A percentile compares a stretch with the other conserved stretches of the same genome.
phyloP scores from a whole-genome alignment of 2,329 filamentous ascomycete species.

The Fusarium drepaniforme region DNA sequence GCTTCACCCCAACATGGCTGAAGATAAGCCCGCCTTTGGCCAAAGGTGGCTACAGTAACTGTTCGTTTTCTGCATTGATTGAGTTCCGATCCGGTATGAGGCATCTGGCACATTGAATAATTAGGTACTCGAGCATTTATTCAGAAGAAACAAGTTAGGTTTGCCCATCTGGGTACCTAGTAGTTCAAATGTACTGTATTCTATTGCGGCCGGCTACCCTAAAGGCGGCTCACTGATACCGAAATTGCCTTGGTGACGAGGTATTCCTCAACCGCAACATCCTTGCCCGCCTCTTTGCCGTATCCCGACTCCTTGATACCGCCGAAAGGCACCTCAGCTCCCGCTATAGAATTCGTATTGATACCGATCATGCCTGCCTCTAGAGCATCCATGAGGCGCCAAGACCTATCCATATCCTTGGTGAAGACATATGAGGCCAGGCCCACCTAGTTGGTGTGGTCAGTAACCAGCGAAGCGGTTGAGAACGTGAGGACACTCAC shows the following conservation, averaged over 20 bases:
- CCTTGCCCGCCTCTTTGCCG: conserved; percentile 11
- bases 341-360: not conserved
- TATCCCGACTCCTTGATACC: conserved; percentile 16
- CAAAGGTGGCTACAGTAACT: too few relatives aligned
- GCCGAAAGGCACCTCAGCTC: conserved; percentile 9
- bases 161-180: too few relatives aligned
- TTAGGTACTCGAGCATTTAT: not conserved
- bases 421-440: conserved; percentile 3
- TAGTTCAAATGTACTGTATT: too few relatives aligned
- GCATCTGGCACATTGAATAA: too few relatives aligned
- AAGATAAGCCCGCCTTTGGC: too few relatives aligned
- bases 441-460: conserved; percentile 5
- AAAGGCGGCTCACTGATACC: too few relatives aligned
- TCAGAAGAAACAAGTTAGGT: not conserved
- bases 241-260: not conserved
- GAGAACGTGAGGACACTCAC: too few relatives aligned
- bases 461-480: not conserved
- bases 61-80: too few relatives aligned
- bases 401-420: not conserved
- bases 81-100: too few relatives aligned
- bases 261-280: conserved; percentile 12
- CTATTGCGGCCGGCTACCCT: too few relatives aligned
- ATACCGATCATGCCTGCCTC: conserved; percentile 11
- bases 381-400: conserved; percentile 6
- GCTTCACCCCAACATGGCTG: too few relatives aligned